Conservation (phyloP, 192 early-diverging fungal genomes). For the Podila clonocystis region DNA sequence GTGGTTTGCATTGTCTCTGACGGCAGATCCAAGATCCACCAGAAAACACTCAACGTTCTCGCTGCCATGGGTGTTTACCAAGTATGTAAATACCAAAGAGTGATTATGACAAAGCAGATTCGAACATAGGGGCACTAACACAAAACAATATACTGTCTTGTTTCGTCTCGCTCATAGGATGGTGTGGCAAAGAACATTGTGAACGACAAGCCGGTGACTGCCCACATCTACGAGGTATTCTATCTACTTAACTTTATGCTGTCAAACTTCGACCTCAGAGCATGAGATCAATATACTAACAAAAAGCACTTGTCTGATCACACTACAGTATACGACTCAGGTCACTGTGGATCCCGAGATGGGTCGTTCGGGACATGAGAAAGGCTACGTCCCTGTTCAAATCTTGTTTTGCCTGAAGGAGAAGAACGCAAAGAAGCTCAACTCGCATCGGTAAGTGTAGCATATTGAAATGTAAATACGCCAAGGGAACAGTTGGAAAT, state of each 20-base stretch:
- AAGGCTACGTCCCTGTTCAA: slow-evolving; percentile 79
- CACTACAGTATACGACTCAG: slow-evolving; percentile 79
- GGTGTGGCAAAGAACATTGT: slow-evolving; percentile 75
- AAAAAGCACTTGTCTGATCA: not conserved
- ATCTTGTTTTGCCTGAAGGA: slow-evolving; percentile 91
- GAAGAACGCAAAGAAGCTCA: slow-evolving; percentile 94
- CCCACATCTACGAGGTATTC: slow-evolving; percentile 69
- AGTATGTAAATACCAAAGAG: not conserved
- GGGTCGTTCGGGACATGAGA: slow-evolving; percentile 71
- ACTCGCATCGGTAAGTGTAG: slow-evolving; percentile 68
- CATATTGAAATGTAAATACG: slow-evolving; percentile 62
- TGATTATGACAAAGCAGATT: not conserved
- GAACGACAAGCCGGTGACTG: slow-evolving; percentile 71
- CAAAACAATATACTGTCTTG: too few relatives aligned
- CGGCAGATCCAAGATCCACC: slow-evolving; percentile 81
- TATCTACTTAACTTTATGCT: not conserved
- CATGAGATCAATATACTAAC: not conserved
- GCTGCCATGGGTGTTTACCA: slow-evolving; percentile 87
- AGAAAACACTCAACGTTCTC: slow-evolving; percentile 75
- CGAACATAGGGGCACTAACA: not conserved
- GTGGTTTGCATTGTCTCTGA: slow-evolving; percentile 87
- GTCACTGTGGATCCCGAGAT: slow-evolving; percentile 77
- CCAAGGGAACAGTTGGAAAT: not conserved
- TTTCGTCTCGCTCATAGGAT: slow-evolving; percentile 32
- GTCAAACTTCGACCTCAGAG: too few relatives aligned